phyloP scores from a whole-genome alignment of 2,329 filamentous ascomycete species.

The Chrysoporthe puriensis region DNA sequence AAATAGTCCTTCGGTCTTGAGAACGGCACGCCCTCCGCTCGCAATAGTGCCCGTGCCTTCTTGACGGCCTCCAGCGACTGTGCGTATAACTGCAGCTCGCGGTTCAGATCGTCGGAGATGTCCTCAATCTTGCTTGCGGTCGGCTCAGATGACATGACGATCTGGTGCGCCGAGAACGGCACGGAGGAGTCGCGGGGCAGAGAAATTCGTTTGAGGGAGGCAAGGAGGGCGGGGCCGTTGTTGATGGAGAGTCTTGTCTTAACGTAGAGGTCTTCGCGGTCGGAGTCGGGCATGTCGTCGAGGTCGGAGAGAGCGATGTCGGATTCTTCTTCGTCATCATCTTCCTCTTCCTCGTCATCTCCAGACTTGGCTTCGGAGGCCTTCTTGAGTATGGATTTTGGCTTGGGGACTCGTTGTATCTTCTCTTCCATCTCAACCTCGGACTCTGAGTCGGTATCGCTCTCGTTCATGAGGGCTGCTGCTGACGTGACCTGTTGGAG shows the following conservation, averaged over 20 bases:
- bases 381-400: slow-evolving; percentile 48
- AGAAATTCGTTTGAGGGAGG: slow-evolving; percentile 78
- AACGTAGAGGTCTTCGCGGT: slow-evolving; percentile 82
- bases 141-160: slow-evolving; percentile 68
- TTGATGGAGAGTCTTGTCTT: slow-evolving; percentile 96
- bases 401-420: slow-evolving; percentile 51
- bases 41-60: slow-evolving; percentile 72
- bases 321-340: slow-evolving; percentile 75
- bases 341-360: slow-evolving; percentile 56
- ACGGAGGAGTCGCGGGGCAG: slow-evolving; percentile 69
- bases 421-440: slow-evolving; percentile 79
- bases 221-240: slow-evolving; percentile 84
- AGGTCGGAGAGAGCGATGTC: slow-evolving; percentile 83
- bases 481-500: slow-evolving; percentile 53
- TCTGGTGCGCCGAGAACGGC: slow-evolving; percentile 83
- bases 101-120: slow-evolving; percentile 86
- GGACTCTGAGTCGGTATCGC: slow-evolving; percentile 65
- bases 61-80: slow-evolving; percentile 82
- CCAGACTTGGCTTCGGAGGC: slow-evolving; percentile 44
- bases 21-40: slow-evolving; percentile 83
- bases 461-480: slow-evolving; percentile 58
- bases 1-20: slow-evolving; percentile 93
- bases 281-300: slow-evolving; percentile 70
- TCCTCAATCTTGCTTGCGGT: slow-evolving; percentile 73
- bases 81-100: slow-evolving; percentile 91